Conservation (phyloP, 2,329 filamentous ascomycete species). For the Paraconiothyrium brasiliense region DNA sequence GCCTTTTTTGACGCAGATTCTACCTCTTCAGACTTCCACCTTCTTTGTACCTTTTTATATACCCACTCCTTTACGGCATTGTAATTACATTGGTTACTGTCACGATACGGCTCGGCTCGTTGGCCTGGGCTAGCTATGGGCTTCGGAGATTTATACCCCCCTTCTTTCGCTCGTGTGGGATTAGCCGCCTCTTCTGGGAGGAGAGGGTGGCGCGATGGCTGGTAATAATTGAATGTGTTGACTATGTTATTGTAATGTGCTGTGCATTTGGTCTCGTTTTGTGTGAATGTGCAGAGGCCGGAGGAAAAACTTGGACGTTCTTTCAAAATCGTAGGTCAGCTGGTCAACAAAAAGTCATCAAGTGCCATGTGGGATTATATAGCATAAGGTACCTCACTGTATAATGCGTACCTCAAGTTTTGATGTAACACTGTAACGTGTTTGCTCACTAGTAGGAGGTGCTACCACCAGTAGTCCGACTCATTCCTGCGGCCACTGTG, state of each 20-base stretch:
- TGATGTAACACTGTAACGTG: too few relatives aligned
- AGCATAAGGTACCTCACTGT: too few relatives aligned
- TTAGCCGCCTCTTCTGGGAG: too few relatives aligned
- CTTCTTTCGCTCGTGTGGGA: conserved; percentile 5
- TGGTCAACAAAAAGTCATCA: too few relatives aligned
- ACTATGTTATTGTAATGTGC: not conserved
- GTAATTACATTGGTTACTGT: conserved; percentile 1
- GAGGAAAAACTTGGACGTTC: not conserved
- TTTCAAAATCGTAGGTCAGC: not conserved
- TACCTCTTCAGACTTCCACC: not conserved
- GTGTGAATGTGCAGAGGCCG: too few relatives aligned
- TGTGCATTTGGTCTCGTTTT: not conserved
- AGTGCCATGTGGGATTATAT: too few relatives aligned
- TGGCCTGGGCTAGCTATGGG: not conserved
- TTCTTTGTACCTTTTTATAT: conserved; percentile 12
- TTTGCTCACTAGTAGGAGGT: too few relatives aligned
- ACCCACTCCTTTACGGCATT: conserved; percentile 10
- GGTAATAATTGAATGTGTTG: not conserved
- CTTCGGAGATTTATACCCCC: conserved; percentile 4
- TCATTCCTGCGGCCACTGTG: too few relatives aligned
- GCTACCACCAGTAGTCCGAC: too few relatives aligned
- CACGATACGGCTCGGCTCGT: conserved; percentile 6
- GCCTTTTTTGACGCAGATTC: not conserved
- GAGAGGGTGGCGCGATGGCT: not conserved
- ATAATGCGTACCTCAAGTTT: too few relatives aligned